phyloP scores from a whole-genome alignment of 495 filamentous ascomycete genomes.

The Alectoria sarmentosa region DNA sequence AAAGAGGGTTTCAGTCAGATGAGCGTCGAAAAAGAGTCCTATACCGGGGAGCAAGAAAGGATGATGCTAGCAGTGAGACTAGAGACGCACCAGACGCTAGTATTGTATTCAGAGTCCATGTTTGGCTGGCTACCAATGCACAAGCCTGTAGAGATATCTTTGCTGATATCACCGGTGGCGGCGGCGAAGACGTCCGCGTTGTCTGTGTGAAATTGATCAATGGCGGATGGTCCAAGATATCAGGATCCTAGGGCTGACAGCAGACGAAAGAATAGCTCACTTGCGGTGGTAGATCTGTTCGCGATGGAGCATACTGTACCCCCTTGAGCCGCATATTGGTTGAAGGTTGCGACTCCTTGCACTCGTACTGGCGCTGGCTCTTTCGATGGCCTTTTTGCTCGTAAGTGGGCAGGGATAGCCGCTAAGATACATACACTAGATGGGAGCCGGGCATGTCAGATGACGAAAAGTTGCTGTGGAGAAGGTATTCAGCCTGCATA shows the following conservation, averaged over 20 bases:
- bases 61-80: neutral
- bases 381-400: neutral
- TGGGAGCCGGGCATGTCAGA: neutral
- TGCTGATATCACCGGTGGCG: constrained; percentile 22
- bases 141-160: constrained; percentile 15
- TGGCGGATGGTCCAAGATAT: neutral
- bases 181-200: constrained; percentile 15
- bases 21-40: too few species aligned
- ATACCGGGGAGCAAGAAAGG: neutral
- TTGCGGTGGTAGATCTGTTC: neutral
- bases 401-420: neutral
- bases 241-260: neutral
- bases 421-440: neutral
- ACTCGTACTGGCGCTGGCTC: constrained; percentile 3
- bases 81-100: constrained; percentile 15
- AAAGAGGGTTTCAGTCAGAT: neutral
- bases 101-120: constrained; percentile 13
- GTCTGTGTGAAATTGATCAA: neutral
- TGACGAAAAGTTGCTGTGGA: neutral
- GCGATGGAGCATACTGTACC: constrained; percentile 4
- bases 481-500: constrained; percentile 1
- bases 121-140: constrained; percentile 18
- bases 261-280: neutral
- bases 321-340: constrained; percentile 13
- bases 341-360: constrained; percentile 18